A percentile compares a stretch with the other conserved stretches of the same genome.
Evolutionary conservation across 257 asterid genomes (phyloP).

Genomic region (Fraxinus excelsior): DNA sequence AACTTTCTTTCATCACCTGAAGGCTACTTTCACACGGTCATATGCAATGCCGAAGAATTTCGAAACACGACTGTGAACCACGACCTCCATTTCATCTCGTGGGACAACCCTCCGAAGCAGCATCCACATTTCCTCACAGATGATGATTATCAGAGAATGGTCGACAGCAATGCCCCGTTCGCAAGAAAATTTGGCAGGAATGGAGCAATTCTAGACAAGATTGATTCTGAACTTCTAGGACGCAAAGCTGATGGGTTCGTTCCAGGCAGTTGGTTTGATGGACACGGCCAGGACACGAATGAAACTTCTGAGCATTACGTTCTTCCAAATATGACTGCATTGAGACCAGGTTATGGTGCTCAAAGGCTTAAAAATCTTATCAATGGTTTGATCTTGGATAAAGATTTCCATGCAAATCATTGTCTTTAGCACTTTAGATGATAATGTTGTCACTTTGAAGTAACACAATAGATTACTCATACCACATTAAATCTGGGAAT

Average conservation of each 20-base stretch:
- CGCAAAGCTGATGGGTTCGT: constrained; percentile 54
- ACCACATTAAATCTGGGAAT: background rate
- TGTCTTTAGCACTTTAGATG: constrained; percentile 43
- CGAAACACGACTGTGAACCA: constrained; percentile 70
- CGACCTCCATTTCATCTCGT: constrained; percentile 79
- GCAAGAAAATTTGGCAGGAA: constrained; percentile 63
- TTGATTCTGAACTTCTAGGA: constrained; percentile 61
- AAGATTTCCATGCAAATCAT: constrained; percentile 50
- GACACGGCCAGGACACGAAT: constrained; percentile 28
- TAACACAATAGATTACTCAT: background rate
- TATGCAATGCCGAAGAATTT: constrained; percentile 71
- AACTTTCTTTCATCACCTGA: constrained; percentile 83
- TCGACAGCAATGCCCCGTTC: constrained; percentile 68
- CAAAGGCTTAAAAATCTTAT: constrained; percentile 55
- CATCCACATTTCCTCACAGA: constrained; percentile 69
- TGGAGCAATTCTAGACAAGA: constrained; percentile 51
- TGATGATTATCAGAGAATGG: constrained; percentile 54
- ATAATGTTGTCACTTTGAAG: background rate
- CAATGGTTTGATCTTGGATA: constrained; percentile 44
- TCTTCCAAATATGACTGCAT: constrained; percentile 41
- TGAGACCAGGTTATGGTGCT: constrained; percentile 72
- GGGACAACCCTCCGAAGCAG: constrained; percentile 91
- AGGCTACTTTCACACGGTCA: constrained; percentile 78
- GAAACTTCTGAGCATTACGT: constrained; percentile 21
- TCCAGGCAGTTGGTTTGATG: constrained; percentile 72